A percentile compares a stretch with the other conserved stretches of the same genome.
phyloP scores from a whole-genome alignment of 257 asterid genomes.

The Asclepias syriaca region DNA sequence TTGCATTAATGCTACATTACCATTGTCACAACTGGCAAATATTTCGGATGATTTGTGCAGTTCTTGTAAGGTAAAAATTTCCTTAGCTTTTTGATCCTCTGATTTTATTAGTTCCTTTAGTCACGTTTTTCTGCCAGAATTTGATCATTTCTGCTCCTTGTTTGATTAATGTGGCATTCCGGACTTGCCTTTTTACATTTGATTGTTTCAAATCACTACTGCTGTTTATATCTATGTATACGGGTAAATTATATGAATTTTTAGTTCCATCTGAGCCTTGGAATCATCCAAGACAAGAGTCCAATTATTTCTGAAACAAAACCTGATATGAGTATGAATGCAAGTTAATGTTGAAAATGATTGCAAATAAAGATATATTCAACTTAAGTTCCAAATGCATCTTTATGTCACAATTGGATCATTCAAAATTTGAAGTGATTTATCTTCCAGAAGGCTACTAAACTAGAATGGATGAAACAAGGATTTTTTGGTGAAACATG shows the following conservation, averaged over 20 bases:
- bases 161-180: background rate
- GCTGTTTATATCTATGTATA: background rate
- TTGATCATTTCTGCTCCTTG: background rate
- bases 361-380: background rate
- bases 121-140: background rate
- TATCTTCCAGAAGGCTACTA: too few species aligned
- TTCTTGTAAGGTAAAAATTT: conserved; percentile 54
- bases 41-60: conserved; percentile 53
- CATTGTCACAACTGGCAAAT: conserved; percentile 41
- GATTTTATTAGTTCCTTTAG: background rate
- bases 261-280: background rate
- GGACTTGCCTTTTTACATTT: background rate
- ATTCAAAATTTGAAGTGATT: background rate
- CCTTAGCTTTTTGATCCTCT: background rate
- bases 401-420: background rate
- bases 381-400: background rate
- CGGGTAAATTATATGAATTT: background rate
- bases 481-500: background rate
- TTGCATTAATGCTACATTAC: conserved; percentile 85
- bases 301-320: background rate
- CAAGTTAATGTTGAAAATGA: background rate
- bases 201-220: background rate
- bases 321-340: background rate
- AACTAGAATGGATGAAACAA: background rate
- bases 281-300: background rate